Evolutionary conservation across 225 moss, liverwort and hornwort genomes (phyloP).

Genomic region (Polytrichum formosum): DNA sequence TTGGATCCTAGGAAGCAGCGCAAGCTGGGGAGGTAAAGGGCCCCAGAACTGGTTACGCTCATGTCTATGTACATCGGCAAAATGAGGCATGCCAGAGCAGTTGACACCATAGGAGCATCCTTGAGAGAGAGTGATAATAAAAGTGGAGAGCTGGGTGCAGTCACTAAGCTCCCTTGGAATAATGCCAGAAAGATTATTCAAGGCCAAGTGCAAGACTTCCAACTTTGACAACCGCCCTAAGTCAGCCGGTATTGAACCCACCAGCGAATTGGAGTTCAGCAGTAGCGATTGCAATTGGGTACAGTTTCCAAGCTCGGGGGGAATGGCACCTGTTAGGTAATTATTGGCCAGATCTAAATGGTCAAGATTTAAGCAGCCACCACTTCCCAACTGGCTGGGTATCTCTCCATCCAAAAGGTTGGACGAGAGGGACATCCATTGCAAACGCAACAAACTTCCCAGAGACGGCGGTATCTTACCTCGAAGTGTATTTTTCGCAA

Average conservation of each 20-base stretch:
- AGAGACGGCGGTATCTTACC: slow-evolving; percentile 56
- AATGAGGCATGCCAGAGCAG: slow-evolving; percentile 36
- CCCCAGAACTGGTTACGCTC: slow-evolving; percentile 66
- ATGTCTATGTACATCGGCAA: slow-evolving; percentile 35
- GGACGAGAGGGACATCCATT: slow-evolving; percentile 59
- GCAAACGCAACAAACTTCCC: slow-evolving; percentile 30
- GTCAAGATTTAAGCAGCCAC: slow-evolving; percentile 37
- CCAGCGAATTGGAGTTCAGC: slow-evolving; percentile 61
- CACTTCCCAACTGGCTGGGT: slow-evolving; percentile 44
- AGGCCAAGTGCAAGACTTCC: slow-evolving; percentile 57
- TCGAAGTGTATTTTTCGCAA: slow-evolving; percentile 52
- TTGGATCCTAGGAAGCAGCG: slow-evolving; percentile 52
- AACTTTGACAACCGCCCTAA: slow-evolving; percentile 56
- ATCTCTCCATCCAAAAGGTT: slow-evolving; percentile 63
- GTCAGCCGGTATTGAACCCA: slow-evolving; percentile 57
- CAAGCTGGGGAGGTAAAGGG: slow-evolving; percentile 59
- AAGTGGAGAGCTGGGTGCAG: slow-evolving; percentile 58
- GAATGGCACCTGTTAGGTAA: slow-evolving; percentile 57
- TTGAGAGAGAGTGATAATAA: slow-evolving; percentile 57
- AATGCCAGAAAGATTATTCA: slow-evolving; percentile 64
- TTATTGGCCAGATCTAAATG: slow-evolving; percentile 64
- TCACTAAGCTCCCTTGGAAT: slow-evolving; percentile 52
- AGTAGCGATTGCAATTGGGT: slow-evolving; percentile 44
- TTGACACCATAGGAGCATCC: slow-evolving; percentile 55
- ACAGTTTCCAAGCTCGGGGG: slow-evolving; percentile 48